These are phyloP conservation scores for Anisodus tanguticus DNA, from an alignment of 257 asterid genomes.

Conservation along the genomic window DNA sequence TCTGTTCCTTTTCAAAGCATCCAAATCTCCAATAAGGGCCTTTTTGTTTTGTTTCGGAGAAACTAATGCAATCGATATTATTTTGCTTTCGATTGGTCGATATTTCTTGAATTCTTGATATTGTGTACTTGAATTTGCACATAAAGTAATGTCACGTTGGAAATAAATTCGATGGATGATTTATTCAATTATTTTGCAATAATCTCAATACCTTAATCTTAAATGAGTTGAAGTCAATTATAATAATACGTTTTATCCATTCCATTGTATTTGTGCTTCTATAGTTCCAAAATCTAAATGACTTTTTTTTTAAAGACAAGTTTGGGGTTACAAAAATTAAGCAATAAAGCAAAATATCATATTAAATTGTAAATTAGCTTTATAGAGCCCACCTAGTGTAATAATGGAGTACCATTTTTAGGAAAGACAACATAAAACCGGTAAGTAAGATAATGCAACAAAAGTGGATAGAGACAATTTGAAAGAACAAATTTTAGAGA, in stretches of 20 bases:
- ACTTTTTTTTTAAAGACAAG: neutral
- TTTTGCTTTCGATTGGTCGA: neutral
- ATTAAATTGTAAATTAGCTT: neutral
- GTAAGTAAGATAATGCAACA: conserved; percentile 12
- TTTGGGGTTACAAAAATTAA: neutral
- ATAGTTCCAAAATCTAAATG: neutral
- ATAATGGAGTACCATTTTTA: neutral
- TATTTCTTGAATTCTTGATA: neutral
- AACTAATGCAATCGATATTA: neutral
- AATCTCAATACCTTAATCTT: no score
- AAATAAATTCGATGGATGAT: neutral
- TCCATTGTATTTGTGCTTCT: neutral
- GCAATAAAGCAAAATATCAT: neutral
- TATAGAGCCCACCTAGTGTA: neutral
- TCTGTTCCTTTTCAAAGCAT: neutral
- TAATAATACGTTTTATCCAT: no score
- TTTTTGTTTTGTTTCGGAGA: neutral
- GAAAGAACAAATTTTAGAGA: neutral
- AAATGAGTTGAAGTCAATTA: no score
- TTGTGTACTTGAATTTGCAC: neutral
- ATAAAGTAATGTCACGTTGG: neutral
- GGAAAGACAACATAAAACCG: neutral
- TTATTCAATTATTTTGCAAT: neutral
- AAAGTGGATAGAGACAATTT: neutral
- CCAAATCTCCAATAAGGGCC: neutral